Evolutionary conservation across 73 alveolate species (phyloP).

Genomic region (Breviolum minutum): DNA sequence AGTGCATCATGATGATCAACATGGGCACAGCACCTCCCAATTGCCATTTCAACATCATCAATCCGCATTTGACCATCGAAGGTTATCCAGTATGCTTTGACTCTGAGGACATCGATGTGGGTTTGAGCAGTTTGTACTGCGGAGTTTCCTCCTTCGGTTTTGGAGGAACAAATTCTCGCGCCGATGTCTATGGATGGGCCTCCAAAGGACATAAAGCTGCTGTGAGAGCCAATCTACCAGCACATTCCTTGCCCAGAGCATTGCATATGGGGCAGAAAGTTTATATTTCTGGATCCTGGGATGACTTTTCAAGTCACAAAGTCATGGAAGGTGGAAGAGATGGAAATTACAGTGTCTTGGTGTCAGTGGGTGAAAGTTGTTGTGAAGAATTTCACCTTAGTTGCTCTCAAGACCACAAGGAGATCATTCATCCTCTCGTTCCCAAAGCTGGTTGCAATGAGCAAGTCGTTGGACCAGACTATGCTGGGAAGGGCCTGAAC

Average conservation of each 20-base stretch:
- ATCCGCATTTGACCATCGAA: conserved; percentile 72
- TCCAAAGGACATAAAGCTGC: conserved; percentile 93
- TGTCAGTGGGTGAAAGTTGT: conserved; percentile 26
- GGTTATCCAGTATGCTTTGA: conserved; percentile 89
- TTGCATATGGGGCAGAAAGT: conserved; percentile 86
- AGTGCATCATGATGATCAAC: conserved; percentile 93
- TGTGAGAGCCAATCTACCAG: conserved; percentile 69
- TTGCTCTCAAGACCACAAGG: conserved; percentile 41
- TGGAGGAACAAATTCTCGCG: conserved; percentile 92
- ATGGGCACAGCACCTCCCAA: conserved; percentile 83
- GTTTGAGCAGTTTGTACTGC: conserved; percentile 76
- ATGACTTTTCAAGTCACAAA: conserved; percentile 51
- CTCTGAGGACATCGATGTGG: conserved; percentile 85
- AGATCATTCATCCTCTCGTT: conserved; percentile 74
- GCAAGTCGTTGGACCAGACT: conserved; percentile 89
- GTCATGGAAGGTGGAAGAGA: conserved; percentile 90
- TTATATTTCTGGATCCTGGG: conserved; percentile 78
- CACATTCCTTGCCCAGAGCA: conserved; percentile 76
- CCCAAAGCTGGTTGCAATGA: conserved; percentile 66
- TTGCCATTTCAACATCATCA: conserved; percentile 84
- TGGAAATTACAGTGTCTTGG: conserved; percentile 21
- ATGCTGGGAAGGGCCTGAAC: conserved; percentile 64
- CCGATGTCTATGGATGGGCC: conserved; percentile 89
- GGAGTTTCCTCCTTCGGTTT: conserved; percentile 68
- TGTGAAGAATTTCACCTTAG: conserved; percentile 71